A percentile compares a stretch with the other conserved stretches of the same genome.
Conservation (phyloP, 768 basidiomycete species). For the Dioszegia crocea region DNA sequence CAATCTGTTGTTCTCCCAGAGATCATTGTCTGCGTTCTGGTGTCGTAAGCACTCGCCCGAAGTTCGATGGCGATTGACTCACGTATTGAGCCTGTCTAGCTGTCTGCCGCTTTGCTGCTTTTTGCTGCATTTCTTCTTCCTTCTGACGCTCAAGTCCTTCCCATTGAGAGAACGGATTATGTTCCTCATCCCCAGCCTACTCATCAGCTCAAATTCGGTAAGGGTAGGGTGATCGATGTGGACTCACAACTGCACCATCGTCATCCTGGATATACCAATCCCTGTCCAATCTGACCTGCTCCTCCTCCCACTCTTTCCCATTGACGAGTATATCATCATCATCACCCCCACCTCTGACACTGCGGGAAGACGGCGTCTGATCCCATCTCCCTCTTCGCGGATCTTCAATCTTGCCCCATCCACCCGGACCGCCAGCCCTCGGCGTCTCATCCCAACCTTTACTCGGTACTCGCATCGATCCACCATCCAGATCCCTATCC, state of each 20-base stretch:
- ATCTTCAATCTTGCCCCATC: constrained; percentile 59
- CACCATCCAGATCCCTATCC: constrained; percentile 47
- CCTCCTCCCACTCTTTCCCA: constrained; percentile 92
- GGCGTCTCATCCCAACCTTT: constrained; percentile 94
- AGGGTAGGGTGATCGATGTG: not conserved
- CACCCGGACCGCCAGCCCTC: constrained; percentile 62
- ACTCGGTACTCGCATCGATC: constrained; percentile 84
- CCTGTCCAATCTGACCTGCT: constrained; percentile 81
- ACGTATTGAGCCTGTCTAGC: constrained; percentile 96
- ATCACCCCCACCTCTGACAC: constrained; percentile 18
- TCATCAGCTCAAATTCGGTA: not conserved
- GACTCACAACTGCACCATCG: constrained; percentile 67
- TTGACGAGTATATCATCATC: constrained; percentile 55
- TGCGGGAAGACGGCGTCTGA: constrained; percentile 38
- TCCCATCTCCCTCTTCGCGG: constrained; percentile 39
- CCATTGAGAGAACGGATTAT: constrained; percentile 88
- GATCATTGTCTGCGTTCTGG: constrained; percentile 94
- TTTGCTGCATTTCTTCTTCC: constrained; percentile 47
- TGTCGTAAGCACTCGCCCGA: constrained; percentile 14
- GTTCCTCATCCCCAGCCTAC: constrained; percentile 72
- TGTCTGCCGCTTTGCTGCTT: constrained; percentile 68
- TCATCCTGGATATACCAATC: constrained; percentile 96
- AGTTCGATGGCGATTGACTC: constrained; percentile 45
- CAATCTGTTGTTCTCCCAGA: constrained; percentile 99
- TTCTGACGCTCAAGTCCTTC: constrained; percentile 63